Conservation (phyloP, 495 filamentous ascomycete genomes). For the Penicillium cosmopolitanum region DNA sequence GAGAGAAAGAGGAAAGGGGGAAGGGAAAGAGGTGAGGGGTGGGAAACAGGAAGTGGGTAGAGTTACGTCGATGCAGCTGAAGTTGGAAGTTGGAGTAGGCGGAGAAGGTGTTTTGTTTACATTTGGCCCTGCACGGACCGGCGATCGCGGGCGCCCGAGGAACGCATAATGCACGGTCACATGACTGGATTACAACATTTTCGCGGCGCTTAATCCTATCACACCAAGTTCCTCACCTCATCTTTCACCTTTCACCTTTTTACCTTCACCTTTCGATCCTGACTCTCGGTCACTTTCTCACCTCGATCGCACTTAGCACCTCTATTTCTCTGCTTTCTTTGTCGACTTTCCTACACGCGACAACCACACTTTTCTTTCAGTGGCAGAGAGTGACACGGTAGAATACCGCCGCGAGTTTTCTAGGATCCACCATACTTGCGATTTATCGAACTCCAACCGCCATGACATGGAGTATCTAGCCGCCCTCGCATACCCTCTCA, state of each 20-base stretch:
- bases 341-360: not conserved
- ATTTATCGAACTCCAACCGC: slow-evolving; percentile 1
- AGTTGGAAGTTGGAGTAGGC: slow-evolving; percentile 23
- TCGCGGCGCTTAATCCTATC: slow-evolving; percentile 23
- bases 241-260: not conserved
- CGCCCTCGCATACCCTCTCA: not conserved
- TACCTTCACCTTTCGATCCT: not conserved
- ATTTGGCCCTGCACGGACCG: slow-evolving; percentile 21
- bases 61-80: slow-evolving; percentile 13
- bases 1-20: not conserved
- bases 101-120: slow-evolving; percentile 45
- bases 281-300: not conserved
- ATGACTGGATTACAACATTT: slow-evolving; percentile 26
- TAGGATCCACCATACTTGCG: not conserved
- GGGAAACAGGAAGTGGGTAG: not conserved
- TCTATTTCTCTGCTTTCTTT: not conserved
- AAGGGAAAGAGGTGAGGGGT: not conserved
- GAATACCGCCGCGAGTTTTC: too few species aligned
- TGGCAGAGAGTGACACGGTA: too few species aligned
- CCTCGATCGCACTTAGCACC: not conserved
- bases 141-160: slow-evolving; percentile 35
- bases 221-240: not conserved
- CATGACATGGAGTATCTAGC: slow-evolving; percentile 7
- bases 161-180: not conserved
- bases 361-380: too few species aligned